Percentiles rank a stretch among this genome's conserved stretches.
These are phyloP conservation scores for Zoysia matrella DNA, from an alignment of 202 grass and related monocot genomes.

Conservation along the genomic window DNA sequence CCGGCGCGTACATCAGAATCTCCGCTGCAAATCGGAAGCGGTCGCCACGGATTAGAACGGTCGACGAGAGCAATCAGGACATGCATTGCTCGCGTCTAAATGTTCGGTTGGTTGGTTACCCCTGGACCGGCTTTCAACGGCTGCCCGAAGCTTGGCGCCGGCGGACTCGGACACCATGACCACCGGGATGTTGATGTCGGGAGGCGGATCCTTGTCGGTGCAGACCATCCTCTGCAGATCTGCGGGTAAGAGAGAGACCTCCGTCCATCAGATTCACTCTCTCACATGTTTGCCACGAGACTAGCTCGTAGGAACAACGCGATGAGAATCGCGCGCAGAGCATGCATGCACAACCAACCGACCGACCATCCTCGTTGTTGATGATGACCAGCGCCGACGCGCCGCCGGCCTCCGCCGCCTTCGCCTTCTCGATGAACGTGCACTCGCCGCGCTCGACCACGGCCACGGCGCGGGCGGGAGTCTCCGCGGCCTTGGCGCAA, in stretches of 20 bases:
- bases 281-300: too few species aligned
- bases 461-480: slow-evolving; percentile 50
- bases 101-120: slow-evolving; percentile 18
- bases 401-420: slow-evolving; percentile 55
- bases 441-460: slow-evolving; percentile 79
- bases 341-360: too few species aligned
- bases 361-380: slow-evolving; percentile 65
- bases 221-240: slow-evolving; percentile 86
- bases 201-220: slow-evolving; percentile 63
- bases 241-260: slow-evolving; percentile 16
- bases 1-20: slow-evolving; percentile 69
- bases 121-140: slow-evolving; percentile 25
- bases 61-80: too few species aligned
- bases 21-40: slow-evolving; percentile 47
- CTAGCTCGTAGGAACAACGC: too few species aligned
- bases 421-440: slow-evolving; percentile 86
- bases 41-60: not conserved
- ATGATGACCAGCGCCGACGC: slow-evolving; percentile 68
- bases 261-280: not conserved
- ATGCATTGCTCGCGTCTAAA: too few species aligned
- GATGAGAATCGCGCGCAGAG: too few species aligned
- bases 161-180: slow-evolving; percentile 67
- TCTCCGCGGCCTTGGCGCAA: slow-evolving; percentile 55
- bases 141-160: slow-evolving; percentile 48
- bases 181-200: slow-evolving; percentile 68